Percentiles rank a stretch among this genome's conserved stretches.
phyloP scores from a whole-genome alignment of 2,329 filamentous ascomycete genomes.

The Venturia aucupariae region DNA sequence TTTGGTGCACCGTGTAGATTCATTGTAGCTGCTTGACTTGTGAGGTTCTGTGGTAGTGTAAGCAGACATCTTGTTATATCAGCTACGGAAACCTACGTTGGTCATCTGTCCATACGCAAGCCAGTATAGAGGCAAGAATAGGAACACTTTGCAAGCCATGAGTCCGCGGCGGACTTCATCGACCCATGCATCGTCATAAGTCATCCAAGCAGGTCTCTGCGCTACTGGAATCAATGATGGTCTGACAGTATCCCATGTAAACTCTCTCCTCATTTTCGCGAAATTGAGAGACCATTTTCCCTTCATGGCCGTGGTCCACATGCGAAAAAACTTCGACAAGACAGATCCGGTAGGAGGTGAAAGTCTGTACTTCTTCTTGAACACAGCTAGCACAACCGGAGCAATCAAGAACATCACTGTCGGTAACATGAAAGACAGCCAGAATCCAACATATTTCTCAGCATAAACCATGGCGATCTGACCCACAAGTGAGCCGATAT shows the following conservation, averaged over 20 bases:
- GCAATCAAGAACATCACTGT: constrained; percentile 54
- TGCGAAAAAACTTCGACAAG: constrained; percentile 52
- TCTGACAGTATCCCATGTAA: constrained; percentile 55
- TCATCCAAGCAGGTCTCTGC: constrained; percentile 60
- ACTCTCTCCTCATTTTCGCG: constrained; percentile 44
- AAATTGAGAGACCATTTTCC: constrained; percentile 51
- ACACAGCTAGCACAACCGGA: constrained; percentile 49
- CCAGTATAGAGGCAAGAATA: constrained; percentile 61
- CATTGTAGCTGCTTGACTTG: constrained; percentile 61
- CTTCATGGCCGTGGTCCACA: constrained; percentile 50
- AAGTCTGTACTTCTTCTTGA: constrained; percentile 52
- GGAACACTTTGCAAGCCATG: constrained; percentile 30
- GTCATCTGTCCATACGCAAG: constrained; percentile 60
- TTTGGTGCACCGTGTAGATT: constrained; percentile 63
- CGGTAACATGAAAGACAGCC: constrained; percentile 59
- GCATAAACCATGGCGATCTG: constrained; percentile 31
- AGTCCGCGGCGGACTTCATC: constrained; percentile 62
- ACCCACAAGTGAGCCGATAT: constrained; percentile 28
- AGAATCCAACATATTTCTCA: constrained; percentile 55
- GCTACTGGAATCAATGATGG: constrained; percentile 49
- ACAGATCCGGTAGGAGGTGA: constrained; percentile 59
- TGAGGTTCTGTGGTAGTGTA: constrained; percentile 41
- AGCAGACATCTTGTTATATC: constrained; percentile 21
- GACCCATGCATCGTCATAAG: constrained; percentile 71
- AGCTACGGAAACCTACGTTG: constrained; percentile 23